Base-by-base conservation (phyloP, 75 land plant species). In the Larix kaempferi region DNA sequence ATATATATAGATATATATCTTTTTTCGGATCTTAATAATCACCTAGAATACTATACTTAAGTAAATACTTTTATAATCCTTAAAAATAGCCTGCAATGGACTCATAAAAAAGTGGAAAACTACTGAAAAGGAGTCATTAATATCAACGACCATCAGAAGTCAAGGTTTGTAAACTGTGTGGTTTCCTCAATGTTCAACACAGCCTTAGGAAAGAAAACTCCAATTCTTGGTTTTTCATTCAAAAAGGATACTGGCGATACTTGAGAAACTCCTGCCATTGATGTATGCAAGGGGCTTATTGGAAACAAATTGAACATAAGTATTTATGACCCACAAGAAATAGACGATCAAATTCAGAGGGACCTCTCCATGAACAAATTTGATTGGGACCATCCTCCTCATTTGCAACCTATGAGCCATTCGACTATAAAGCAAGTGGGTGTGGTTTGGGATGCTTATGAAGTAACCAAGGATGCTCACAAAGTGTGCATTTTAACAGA, bases 141-240 rank as follows among this genome's bases (percentile, higher is more conserved):
- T 75, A 86, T 93, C 85, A 93, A 93, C 72, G 95, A 93, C 81
- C 91, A 93, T 59, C 95, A 93, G 90, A 93, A 93, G 83, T 87
- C 77, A 73, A 79, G 95, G 23, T 93, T 93, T 74, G 95, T 93
- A 72, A 91, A 91, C 83, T 80, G 95, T 8, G 93, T 93, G 54
- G 95, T 93, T n/a, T 80, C 95, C 10, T 91, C 94, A 58, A 93
- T 93, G 95, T 93, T 93, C 80, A 93, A 93, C 86, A 91, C 95
- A 6, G 95, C 91, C 17, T 80, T 94, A 2, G 86, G 84, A 25
- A 93, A 93, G 87, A 93, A 93, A 81, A 84, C 91, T 76, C 94
- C 96, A 29, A 62, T 93, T 27, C 85, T 93, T 3, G 96, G 96
- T 5, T 93, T 93, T 76, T 92, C 96, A 4, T 93, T 93, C 84